Conservation (phyloP, 345 rosid genomes). For the Aquilaria malaccensis region DNA sequence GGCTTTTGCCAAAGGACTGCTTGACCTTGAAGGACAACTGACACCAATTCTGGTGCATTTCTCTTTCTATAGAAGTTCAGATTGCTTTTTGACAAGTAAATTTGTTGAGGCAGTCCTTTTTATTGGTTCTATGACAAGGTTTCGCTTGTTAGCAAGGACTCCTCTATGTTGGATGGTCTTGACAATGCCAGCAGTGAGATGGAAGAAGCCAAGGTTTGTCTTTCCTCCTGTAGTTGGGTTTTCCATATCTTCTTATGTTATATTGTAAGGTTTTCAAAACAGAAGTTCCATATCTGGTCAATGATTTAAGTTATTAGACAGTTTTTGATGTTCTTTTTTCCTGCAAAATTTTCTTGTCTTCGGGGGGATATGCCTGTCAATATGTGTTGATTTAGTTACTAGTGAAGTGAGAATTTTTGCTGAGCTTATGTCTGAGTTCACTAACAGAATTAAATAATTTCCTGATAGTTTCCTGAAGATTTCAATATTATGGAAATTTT, state of each 20-base stretch:
- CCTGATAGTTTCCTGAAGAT: neutral
- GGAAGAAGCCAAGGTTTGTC: conserved; percentile 89
- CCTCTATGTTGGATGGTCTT: conserved; percentile 99
- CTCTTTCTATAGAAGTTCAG: conserved; percentile 11
- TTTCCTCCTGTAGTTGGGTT: conserved; percentile 13
- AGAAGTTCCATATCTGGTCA: conserved; percentile 1
- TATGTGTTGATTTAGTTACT: conserved; percentile 1
- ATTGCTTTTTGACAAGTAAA: conserved; percentile 8
- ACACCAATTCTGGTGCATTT: conserved; percentile 91
- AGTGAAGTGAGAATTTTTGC: too few relatives aligned
- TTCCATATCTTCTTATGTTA: conserved; percentile 7
- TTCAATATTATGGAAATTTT: too few relatives aligned
- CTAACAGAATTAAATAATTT: neutral
- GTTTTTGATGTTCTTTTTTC: too few relatives aligned
- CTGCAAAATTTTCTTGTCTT: too few relatives aligned
- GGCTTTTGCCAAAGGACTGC: conserved; percentile 99
- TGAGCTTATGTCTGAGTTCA: too few relatives aligned
- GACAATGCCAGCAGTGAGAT: conserved; percentile 90
- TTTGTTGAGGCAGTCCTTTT: neutral
- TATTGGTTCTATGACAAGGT: conserved; percentile 44
- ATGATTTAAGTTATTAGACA: neutral
- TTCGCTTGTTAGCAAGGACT: conserved; percentile 99
- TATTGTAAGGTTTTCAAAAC: neutral
- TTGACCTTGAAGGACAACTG: conserved; percentile 97
- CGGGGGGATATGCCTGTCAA: conserved; percentile 4